phyloP scores from a whole-genome alignment of 768 basidiomycete species.

The Leccinum uliginosum region DNA sequence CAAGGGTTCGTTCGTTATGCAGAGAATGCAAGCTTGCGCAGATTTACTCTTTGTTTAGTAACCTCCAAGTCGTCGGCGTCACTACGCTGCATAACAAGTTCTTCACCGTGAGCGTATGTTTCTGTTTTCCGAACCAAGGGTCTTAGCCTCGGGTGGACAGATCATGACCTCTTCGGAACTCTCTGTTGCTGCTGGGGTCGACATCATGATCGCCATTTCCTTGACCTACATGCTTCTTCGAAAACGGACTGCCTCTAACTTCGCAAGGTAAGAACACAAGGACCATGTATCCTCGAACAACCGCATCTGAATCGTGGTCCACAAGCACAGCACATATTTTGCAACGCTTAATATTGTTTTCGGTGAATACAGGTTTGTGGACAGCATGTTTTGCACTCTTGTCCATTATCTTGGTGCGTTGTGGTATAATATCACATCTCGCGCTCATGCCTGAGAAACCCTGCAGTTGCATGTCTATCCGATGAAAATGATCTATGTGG shows the following conservation, averaged over 20 bases:
- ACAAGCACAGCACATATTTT: slow-evolving; percentile 8
- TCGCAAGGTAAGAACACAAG: neutral
- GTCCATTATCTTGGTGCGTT: slow-evolving; percentile 13
- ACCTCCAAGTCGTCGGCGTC: neutral
- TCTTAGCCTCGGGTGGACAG: neutral
- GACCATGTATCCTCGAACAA: neutral
- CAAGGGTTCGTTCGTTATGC: slow-evolving; percentile 3
- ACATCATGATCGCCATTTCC: slow-evolving; percentile 2
- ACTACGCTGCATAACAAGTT: neutral
- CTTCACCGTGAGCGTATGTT: neutral
- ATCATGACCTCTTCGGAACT: neutral
- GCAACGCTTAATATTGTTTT: slow-evolving; percentile 10
- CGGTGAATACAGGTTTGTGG: slow-evolving; percentile 35
- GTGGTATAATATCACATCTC: neutral
- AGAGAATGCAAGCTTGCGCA: neutral
- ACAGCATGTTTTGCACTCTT: slow-evolving; percentile 49
- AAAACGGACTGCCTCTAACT: neutral
- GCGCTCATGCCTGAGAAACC: neutral
- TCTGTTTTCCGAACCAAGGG: neutral
- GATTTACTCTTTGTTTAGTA: neutral
- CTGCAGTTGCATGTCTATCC: neutral
- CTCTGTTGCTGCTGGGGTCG: slow-evolving; percentile 2
- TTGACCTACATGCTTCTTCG: slow-evolving; percentile 5
- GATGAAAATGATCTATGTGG: neutral
- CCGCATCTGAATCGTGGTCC: neutral